phyloP scores from a whole-genome alignment of 2,329 filamentous ascomycete species.

The Leptodontidium sp. region DNA sequence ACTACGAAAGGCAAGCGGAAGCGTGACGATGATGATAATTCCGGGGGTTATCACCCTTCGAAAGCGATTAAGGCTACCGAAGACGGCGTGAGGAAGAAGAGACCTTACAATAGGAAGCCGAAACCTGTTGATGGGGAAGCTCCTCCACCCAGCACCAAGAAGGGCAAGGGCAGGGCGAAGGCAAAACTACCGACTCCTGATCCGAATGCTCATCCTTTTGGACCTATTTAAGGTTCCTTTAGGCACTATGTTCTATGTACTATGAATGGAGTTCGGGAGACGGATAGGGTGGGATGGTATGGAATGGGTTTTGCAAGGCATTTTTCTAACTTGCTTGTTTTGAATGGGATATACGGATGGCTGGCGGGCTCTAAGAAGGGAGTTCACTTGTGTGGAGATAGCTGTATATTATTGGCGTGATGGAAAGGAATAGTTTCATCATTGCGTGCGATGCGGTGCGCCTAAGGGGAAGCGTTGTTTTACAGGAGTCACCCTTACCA shows the following conservation, averaged over 20 bases:
- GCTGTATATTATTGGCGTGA: background rate
- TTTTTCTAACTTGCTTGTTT: background rate
- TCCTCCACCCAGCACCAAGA: constrained; percentile 50
- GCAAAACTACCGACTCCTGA: constrained; percentile 49
- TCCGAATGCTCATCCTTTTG: constrained; percentile 34
- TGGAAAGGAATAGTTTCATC: too few species aligned
- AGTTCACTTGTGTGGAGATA: background rate
- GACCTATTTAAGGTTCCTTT: constrained; percentile 20
- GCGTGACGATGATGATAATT: constrained; percentile 59
- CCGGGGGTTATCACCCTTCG: constrained; percentile 63
- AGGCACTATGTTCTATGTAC: constrained; percentile 12
- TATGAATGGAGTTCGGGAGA: constrained; percentile 5
- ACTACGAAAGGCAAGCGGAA: constrained; percentile 50
- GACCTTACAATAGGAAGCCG: constrained; percentile 39
- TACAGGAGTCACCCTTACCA: too few species aligned
- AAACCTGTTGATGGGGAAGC: constrained; percentile 35
- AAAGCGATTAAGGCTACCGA: constrained; percentile 51
- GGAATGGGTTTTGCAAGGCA: constrained; percentile 4
- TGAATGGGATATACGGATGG: background rate
- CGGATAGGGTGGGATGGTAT: background rate
- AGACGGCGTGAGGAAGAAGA: constrained; percentile 41
- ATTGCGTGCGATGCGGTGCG: too few species aligned
- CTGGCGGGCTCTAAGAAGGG: background rate
- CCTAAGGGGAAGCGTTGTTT: too few species aligned
- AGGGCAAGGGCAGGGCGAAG: constrained; percentile 61